Base-by-base conservation (phyloP, 163 green algal species). In the Chloromonas sp. region DNA sequence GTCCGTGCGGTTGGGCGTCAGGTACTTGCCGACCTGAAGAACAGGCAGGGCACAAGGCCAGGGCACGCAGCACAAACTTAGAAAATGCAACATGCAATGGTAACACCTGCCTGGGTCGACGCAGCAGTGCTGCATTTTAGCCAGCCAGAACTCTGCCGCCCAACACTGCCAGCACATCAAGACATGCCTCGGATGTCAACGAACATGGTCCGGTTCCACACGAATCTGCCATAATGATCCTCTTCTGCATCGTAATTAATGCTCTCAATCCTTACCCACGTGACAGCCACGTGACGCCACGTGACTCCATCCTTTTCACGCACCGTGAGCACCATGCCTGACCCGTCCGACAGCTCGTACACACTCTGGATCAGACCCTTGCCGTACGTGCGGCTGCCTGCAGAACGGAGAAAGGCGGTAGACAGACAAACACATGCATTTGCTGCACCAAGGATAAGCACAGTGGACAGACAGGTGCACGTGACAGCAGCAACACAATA, bases 361-460 rank as follows among this genome's bases (percentile, higher is more conserved):
- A 99, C 97, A 80, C 87, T 95, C 91, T 99, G 97, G 79, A 99
- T 98, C 0, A 98, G 89, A 14, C 97, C 97, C 89, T 99, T 98
- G 82, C 96, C 96, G 84, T 97, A 98, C 0, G 96, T 98, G 15
- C 90, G 89, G 79, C 88, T 86, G 60, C 94, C 87, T 85, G 84
- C 3, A 71, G 58, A 60, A 77, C 3, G 86, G 2, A 92, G 85
- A 62, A 83, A 36, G 36, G 36, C 36, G 36, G 36, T 36, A 36
- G 36, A 36, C 36, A 36, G 36, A 36, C 36, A 60, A 82, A 59
- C 11, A 11, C 13, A 61, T 59, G 11, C 14, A 60, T 66, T 36
- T 15, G 8, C 58, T 58, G n/a, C 66, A 58, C 70, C 60, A 83
- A 36, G 11, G 1, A 95, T 78, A 70, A 86, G 78, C 14, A 87